Evolutionary conservation across 371 early-diverging fungal genomes (phyloP), one percentile per base, ranked within the genome.

Genomic region (Conidiobolus coronatus): DNA sequence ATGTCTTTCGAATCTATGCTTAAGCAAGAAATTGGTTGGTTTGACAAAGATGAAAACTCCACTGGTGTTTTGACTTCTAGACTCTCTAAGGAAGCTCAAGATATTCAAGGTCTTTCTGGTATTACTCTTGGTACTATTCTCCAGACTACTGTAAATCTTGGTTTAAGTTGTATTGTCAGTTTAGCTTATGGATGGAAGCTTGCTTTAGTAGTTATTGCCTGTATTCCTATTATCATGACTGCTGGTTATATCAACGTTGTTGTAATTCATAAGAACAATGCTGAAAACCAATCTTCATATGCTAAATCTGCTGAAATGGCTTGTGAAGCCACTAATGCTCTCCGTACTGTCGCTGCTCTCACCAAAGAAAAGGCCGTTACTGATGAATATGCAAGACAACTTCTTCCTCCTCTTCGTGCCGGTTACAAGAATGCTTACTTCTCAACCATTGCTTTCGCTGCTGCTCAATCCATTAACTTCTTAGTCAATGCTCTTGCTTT

Each of bases 321-420:
- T 40, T 70, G 73, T 55, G 95, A 94, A 57, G 82, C 84, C 14
- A 75, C 90, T 45, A 69, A 70, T 43, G 73, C 76, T 54, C 78
- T 94, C 36, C 73, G 89, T 36, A 91, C 92, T 0, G 86, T 94
- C 13, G 73, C 76, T 39, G 66, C 81, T 1, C 65, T 94, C 15
- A 79, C 80, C 24, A 75, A 79, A 49, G 87, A 93, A 57, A 42
- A 46, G 18, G 56, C 68, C 34, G 73, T 86, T 45, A 65, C 68
- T 51, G 51, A 40, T 19, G 55, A 61, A 47, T 86, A 76, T 44
- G 48, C 51, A 20, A 50, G 53, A 13, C 68, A 66, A 40, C 66
- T 77, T 24, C 63, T 65, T 0, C 67, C 49, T 20, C 86, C 86
- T n/a, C 71, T 80, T 49, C 55, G 50, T 7, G 55, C 63, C 18